A percentile compares a stretch with the other conserved stretches of the same genome.
phyloP scores from a whole-genome alignment of 2,329 filamentous ascomycete species.

The Orbilia quercus region DNA sequence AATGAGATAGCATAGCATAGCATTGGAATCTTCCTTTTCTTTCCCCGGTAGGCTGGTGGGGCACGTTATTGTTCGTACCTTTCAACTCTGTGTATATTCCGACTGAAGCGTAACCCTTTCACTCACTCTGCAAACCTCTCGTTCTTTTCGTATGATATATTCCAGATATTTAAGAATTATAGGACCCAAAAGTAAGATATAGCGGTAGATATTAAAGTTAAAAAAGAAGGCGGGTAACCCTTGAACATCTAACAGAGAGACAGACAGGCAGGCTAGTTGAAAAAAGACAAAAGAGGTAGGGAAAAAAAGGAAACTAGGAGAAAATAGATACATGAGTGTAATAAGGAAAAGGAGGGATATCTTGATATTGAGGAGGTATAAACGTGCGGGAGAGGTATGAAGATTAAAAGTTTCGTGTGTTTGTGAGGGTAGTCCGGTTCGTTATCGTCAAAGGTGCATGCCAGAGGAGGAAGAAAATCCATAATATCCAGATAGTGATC shows the following conservation, averaged over 20 bases:
- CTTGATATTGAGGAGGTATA: not conserved
- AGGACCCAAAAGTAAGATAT: too few species aligned
- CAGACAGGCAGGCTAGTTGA: constrained; percentile 35
- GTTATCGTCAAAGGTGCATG: too few species aligned
- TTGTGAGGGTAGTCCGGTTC: too few species aligned
- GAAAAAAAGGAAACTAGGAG: constrained; percentile 4
- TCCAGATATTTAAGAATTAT: not conserved
- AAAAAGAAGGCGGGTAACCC: not conserved
- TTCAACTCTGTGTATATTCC: constrained; percentile 17
- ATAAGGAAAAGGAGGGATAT: constrained; percentile 7
- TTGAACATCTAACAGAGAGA: constrained; percentile 32
- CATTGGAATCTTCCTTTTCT: not conserved
- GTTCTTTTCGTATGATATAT: too few species aligned
- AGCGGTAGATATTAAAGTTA: not conserved
- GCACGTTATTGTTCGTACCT: not conserved
- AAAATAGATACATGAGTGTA: constrained; percentile 22
- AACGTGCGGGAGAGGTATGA: not conserved
- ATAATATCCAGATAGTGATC: not conserved
- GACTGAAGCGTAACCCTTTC: constrained; percentile 1
- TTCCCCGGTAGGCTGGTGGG: not conserved
- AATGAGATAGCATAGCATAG: too few species aligned
- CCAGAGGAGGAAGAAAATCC: too few species aligned
- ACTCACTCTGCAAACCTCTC: too few species aligned
- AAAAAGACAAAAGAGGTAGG: constrained; percentile 6
- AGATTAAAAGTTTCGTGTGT: too few species aligned